phyloP scores from a whole-genome alignment of 208 protist species.

The Trypanosoma brucei region DNA sequence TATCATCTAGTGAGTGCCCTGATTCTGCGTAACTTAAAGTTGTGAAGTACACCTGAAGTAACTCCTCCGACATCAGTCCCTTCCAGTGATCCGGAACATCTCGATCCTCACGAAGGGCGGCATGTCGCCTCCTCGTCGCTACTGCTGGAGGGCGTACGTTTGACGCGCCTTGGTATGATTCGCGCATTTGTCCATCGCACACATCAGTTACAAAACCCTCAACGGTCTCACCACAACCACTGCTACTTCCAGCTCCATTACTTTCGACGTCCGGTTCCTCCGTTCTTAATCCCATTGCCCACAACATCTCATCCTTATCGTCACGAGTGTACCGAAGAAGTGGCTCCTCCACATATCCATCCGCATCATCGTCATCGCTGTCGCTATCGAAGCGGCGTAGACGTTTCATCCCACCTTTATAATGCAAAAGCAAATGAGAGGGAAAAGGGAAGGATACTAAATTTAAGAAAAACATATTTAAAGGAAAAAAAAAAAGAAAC shows the following conservation, averaged over 20 bases:
- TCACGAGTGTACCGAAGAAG: conserved; percentile 35
- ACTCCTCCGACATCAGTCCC: conserved; percentile 46
- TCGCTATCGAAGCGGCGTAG: conserved; percentile 62
- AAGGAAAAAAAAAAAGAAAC: background rate
- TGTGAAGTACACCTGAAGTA: conserved; percentile 46
- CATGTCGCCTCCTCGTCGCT: background rate
- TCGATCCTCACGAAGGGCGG: conserved; percentile 15
- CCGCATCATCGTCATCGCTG: conserved; percentile 71
- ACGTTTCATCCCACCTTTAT: conserved; percentile 40
- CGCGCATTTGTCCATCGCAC: background rate
- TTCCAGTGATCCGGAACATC: conserved; percentile 60
- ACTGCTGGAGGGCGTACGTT: no score
- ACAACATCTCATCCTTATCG: conserved; percentile 21
- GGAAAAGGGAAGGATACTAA: background rate
- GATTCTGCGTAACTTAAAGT: conserved; percentile 40
- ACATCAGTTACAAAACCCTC: no score
- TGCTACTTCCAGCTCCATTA: no score
- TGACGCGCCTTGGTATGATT: background rate
- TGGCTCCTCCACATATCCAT: conserved; percentile 14
- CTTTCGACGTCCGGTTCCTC: background rate
- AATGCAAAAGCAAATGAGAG: conserved; percentile 4
- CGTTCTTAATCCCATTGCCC: conserved; percentile 28
- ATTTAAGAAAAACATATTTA: conserved; percentile 6
- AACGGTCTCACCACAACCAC: no score
- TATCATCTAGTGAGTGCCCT: conserved; percentile 34